Percentiles rank a stretch among this genome's conserved stretches.
These are phyloP conservation scores for Amanita brunnescens DNA, from an alignment of 768 basidiomycete species.

Conservation along the genomic window DNA sequence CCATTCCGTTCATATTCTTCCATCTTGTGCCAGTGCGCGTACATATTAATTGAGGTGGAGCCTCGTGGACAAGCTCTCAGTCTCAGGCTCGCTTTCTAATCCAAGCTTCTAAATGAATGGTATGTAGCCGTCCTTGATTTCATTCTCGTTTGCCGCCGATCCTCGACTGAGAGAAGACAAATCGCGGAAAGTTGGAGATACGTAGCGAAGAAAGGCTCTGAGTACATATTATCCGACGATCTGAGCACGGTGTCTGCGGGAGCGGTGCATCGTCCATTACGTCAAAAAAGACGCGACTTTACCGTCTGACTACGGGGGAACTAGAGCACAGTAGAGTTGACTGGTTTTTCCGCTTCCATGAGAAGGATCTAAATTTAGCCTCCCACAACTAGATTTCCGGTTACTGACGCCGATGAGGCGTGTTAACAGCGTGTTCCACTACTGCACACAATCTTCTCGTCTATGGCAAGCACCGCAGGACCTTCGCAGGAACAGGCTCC, in stretches of 20 bases:
- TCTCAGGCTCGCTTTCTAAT: not conserved
- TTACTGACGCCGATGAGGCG: not conserved
- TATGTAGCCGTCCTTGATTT: conserved; percentile 3
- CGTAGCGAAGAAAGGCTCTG: conserved; percentile 18
- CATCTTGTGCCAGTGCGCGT: not conserved
- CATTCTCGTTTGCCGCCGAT: not conserved
- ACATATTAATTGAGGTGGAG: not conserved
- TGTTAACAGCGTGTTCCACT: not conserved
- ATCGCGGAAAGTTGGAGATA: conserved; percentile 22
- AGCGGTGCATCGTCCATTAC: no score
- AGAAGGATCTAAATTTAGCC: no score
- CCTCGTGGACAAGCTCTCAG: not conserved
- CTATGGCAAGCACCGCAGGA: no score
- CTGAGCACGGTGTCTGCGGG: conserved; percentile 12
- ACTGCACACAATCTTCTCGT: no score
- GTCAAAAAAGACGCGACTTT: no score
- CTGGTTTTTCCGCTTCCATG: not conserved
- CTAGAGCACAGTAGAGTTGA: no score
- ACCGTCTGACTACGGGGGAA: no score
- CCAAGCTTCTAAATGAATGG: not conserved
- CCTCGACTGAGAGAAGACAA: conserved; percentile 20
- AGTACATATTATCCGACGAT: conserved; percentile 19
- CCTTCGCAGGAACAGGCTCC: not conserved
- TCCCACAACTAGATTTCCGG: no score
- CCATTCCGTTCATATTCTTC: not conserved